A percentile compares a stretch with the other conserved stretches of the same genome.
phyloP scores from a whole-genome alignment of 495 filamentous ascomycete species.

The Xeromyces bisporus region DNA sequence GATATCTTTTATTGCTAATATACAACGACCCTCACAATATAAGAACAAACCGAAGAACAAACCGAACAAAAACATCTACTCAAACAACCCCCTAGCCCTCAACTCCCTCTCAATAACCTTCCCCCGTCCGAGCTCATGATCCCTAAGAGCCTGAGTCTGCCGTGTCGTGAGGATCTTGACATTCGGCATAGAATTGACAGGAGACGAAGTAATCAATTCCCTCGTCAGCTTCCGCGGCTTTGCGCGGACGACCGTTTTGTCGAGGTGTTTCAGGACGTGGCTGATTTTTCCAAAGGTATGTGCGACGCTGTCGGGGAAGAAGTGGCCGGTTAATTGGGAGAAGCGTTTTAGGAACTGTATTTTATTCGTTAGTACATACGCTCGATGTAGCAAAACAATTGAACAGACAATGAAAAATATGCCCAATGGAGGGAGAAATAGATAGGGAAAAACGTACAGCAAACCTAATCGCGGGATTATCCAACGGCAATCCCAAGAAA shows the following conservation, averaged over 20 bases:
- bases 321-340: constrained; percentile 57
- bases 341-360: constrained; percentile 60
- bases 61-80: neutral
- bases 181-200: constrained; percentile 43
- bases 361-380: no score
- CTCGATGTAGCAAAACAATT: no score
- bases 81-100: constrained; percentile 36
- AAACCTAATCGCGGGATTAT: constrained; percentile 48
- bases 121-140: constrained; percentile 63
- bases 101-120: constrained; percentile 69
- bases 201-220: constrained; percentile 15
- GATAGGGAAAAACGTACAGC: constrained; percentile 36
- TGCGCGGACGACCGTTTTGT: constrained; percentile 22
- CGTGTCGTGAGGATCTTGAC: constrained; percentile 45
- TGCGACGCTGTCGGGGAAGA: constrained; percentile 51
- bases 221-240: constrained; percentile 41
- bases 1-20: neutral
- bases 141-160: constrained; percentile 49
- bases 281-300: constrained; percentile 33
- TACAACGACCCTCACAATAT: neutral
- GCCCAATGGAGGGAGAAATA: neutral
- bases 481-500: constrained; percentile 28
- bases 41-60: no score
- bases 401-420: no score
- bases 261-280: constrained; percentile 35